Percentiles rank a stretch among this genome's conserved stretches.
These are phyloP conservation scores for Aspergillus sparsus DNA, from an alignment of 495 filamentous ascomycete species.

Conservation along the genomic window DNA sequence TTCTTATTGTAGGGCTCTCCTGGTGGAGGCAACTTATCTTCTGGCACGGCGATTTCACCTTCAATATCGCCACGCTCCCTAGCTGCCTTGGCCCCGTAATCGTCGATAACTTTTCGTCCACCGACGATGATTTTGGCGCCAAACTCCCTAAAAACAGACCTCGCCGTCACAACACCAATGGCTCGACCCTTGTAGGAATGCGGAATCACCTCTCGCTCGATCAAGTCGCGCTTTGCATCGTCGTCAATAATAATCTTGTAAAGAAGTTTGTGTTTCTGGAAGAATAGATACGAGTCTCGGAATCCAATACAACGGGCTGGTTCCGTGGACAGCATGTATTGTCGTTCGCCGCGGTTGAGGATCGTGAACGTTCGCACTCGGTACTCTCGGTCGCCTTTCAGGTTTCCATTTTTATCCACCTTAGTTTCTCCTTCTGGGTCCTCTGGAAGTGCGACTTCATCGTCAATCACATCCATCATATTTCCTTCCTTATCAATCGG, in stretches of 20 bases:
- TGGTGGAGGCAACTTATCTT: conserved; percentile 68
- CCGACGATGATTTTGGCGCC: conserved; percentile 92
- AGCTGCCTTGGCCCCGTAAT: conserved; percentile 82
- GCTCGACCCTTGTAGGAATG: conserved; percentile 98
- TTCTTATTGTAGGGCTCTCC: conserved; percentile 88
- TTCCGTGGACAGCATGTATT: conserved; percentile 98
- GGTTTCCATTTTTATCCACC: conserved; percentile 81
- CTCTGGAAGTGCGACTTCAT: conserved; percentile 86
- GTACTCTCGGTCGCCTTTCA: conserved; percentile 83
- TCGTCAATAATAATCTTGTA: conserved; percentile 96
- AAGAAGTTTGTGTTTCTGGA: conserved; percentile 91
- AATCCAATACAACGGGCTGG: conserved; percentile 96
- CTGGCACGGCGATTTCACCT: conserved; percentile 86
- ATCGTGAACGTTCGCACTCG: conserved; percentile 93
- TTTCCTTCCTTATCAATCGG: conserved; percentile 94
- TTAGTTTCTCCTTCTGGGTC: conserved; percentile 89
- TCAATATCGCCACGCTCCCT: conserved; percentile 79
- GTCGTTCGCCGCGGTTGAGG: conserved; percentile 72
- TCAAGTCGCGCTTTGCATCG: conserved; percentile 88
- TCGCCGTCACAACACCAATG: conserved; percentile 94
- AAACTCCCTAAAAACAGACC: conserved; percentile 96
- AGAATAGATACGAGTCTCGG: conserved; percentile 96
- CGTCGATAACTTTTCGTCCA: conserved; percentile 79
- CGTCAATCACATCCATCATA: conserved; percentile 84
- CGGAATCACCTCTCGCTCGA: conserved; percentile 90